A percentile compares a stretch with the other conserved stretches of the same genome.
These are phyloP conservation scores for Botrytis elliptica DNA, from an alignment of 2,329 filamentous ascomycete genomes.

Conservation along the genomic window DNA sequence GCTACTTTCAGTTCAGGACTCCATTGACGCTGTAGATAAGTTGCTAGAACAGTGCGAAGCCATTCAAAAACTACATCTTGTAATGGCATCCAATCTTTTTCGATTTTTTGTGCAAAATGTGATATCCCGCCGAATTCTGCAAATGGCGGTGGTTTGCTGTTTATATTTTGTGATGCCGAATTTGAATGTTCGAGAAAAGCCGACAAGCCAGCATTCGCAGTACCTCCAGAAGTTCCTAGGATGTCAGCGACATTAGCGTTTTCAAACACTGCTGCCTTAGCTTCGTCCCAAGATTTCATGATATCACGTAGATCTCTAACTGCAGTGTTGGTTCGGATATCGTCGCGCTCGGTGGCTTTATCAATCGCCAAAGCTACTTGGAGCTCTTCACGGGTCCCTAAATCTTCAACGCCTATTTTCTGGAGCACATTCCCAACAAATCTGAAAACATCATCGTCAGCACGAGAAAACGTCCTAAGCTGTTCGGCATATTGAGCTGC, in stretches of 20 bases:
- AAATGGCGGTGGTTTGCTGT: constrained; percentile 47
- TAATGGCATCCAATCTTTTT: constrained; percentile 52
- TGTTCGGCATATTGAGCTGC: constrained; percentile 54
- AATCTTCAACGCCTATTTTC: constrained; percentile 36
- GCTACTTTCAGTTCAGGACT: constrained; percentile 55
- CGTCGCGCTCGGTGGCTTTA: constrained; percentile 23
- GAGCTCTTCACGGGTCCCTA: constrained; percentile 35
- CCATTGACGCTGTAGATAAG: constrained; percentile 57
- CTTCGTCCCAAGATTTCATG: constrained; percentile 42
- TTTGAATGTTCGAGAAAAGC: constrained; percentile 65
- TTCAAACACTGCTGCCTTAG: constrained; percentile 39
- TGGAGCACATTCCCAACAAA: constrained; percentile 34
- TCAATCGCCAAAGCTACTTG: constrained; percentile 32
- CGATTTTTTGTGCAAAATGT: constrained; percentile 51
- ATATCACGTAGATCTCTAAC: constrained; percentile 42
- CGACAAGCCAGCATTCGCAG: constrained; percentile 49
- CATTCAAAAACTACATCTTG: constrained; percentile 61
- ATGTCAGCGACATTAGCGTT: constrained; percentile 38
- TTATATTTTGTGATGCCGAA: constrained; percentile 51
- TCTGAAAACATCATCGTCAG: constrained; percentile 37
- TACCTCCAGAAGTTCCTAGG: constrained; percentile 35
- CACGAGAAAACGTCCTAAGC: constrained; percentile 43
- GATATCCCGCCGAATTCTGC: constrained; percentile 53
- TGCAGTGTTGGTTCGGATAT: constrained; percentile 33
- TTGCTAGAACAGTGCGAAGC: constrained; percentile 50